Base-by-base conservation (phyloP, 371 early-diverging fungal species). In the Lichtheimia ornata region DNA sequence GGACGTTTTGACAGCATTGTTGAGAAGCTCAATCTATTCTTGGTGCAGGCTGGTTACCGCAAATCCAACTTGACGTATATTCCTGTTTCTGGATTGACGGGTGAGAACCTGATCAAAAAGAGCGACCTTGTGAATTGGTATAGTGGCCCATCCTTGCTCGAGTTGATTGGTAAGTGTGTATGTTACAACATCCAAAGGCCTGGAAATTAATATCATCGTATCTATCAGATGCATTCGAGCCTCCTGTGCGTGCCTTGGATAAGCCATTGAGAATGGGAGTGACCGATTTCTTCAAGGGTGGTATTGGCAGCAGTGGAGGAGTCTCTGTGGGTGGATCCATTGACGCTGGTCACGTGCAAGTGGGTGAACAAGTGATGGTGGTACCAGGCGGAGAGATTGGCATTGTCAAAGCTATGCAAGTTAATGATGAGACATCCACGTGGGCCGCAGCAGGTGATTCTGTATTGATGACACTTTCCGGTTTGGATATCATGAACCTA, bases 371-470 rank as follows among this genome's bases (percentile, higher is more conserved):
- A 24, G 69, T 97, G 12, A 70, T 88, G 64, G 74, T 94, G 24
- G 86, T 95, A 59, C 98, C 98, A 4, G 87, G 92, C 55, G 85
- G 84, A 51, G 93, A 91, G 68, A 47, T 70, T 14, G 95, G 90
- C 4, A 60, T 73, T 22, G 88, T 97, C n/a, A 93, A 91, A 70
- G 89, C 84, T 2, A 79, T 93, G 66, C 92, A 92, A 59, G 82
- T 89, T 2, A 85, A 85, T 53, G 88, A 90, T 51, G 88, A 88
- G 53, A 59, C 85, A 0, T 79, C 84, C 6, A 83, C 85, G 51
- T 97, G 95, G 94, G 97, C 95, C 7, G 96, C 85, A 3, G 96
- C 96, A 5, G 97, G 98, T 28, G 98, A 97, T 71, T 86, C 87
- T n/a, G 90, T 94, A 0, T 65, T 89, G 15, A 74, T 95, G 71